These are phyloP conservation scores for Helminthosporium solani DNA, from an alignment of 2,329 filamentous ascomycete species.

Conservation along the genomic window DNA sequence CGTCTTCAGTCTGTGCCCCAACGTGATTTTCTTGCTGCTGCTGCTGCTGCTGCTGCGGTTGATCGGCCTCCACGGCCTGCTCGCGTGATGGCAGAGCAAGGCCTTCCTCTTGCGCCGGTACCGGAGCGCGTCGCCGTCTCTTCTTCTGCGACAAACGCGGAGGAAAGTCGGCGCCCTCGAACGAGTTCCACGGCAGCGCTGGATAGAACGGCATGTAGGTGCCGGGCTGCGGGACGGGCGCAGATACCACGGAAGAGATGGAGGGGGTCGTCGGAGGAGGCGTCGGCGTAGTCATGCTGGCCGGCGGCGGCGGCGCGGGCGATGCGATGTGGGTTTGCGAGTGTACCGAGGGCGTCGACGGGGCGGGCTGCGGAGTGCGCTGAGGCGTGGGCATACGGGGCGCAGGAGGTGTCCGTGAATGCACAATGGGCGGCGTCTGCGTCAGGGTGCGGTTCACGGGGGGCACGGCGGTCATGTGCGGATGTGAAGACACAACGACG, in stretches of 20 bases:
- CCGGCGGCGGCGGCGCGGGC: conserved; percentile 36
- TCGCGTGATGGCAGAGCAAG: conserved; percentile 57
- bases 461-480: conserved; percentile 51
- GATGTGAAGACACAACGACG: conserved; percentile 50
- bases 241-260: conserved; percentile 18
- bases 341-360: conserved; percentile 39
- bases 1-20: conserved; percentile 10
- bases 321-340: conserved; percentile 37
- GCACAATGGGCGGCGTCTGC: conserved; percentile 40
- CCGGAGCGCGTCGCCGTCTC: conserved; percentile 47
- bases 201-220: conserved; percentile 51
- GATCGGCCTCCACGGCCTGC: conserved; percentile 22
- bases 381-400: conserved; percentile 34
- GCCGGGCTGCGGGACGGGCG: conserved; percentile 22
- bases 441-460: conserved; percentile 42
- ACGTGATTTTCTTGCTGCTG: conserved; percentile 11
- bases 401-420: conserved; percentile 38
- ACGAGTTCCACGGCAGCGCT: conserved; percentile 61
- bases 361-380: conserved; percentile 31
- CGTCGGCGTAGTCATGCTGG: conserved; percentile 30
- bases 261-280: conserved; percentile 28
- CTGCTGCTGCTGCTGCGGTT: neutral
- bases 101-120: conserved; percentile 39
- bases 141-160: conserved; percentile 49
- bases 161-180: conserved; percentile 57